Base-by-base conservation (phyloP, 305 asterid species). In the Salvia sclarea region DNA sequence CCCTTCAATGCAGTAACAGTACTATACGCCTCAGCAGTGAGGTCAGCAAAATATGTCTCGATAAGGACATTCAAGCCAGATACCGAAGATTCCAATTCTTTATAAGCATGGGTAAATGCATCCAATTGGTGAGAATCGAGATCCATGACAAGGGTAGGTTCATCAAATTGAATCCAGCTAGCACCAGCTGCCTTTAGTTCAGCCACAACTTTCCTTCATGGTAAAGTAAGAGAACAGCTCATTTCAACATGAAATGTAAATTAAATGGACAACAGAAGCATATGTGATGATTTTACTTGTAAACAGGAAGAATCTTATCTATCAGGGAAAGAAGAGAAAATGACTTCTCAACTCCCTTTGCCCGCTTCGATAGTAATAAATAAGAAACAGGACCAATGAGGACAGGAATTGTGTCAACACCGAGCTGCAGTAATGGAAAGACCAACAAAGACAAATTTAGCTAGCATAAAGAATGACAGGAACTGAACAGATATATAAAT, bases 121-220 rank as follows among this genome's bases (percentile, higher is more conserved):
- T 62, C 78, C 74, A 86, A 63, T 74, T 79, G 69, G 63, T 79
- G 76, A 72, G 80, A 74, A 61, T 81, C 85, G 20, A 86, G 93
- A 82, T 86, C 87, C 84, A 77, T 67, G 44, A 86, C 90, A 76
- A 86, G 90, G 24, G 84, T 77, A 56, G 93, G 93, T 71, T 86
- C 93, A 71, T 86, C 93, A 68, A 86, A 86, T 68, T 86, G 90
- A 79, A 86, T 78, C 90, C 93, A 86, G 69, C 75, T 63, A 35
- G 88, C 88, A 66, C 93, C 90, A 61, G 88, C 93, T 60, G 78
- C 88, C 81, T 76, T 82, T 47, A 86, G 77, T 38, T 86, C 93
- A 74, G 85, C 67, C 22, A 82, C 72, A 60, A 79, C 90, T 76
- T 84, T 73, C 78, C 93, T 86, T 74, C 78, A 80, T 43, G 71